Evolutionary conservation across 2,329 filamentous ascomycete species (phyloP), one percentile per base, ranked within the genome.

Genomic region (Fusarium verticillioides): DNA sequence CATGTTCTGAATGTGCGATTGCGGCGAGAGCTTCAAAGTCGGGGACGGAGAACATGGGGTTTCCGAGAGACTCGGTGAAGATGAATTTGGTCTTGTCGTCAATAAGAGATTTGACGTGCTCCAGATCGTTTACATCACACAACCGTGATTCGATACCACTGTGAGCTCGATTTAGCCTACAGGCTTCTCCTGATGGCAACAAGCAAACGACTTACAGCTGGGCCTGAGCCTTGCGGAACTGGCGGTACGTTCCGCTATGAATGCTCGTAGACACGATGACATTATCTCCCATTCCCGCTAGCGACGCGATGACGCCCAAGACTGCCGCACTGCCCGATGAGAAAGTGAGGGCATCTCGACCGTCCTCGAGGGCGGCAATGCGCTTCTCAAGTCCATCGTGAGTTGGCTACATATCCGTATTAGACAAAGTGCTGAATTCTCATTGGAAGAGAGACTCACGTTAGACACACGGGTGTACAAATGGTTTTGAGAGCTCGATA

Each of bases 21-120:
- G 52, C 37, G 6, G 52, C 37, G 26, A 56, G 52, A 28, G 19
- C 52, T 32, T 56, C 52, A n/a, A 56, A 56, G 19, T 56, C 21
- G 7, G 37, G 52, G 21, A 56, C 23, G 21, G 37, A 42, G 52
- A 56, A 56, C 52, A 56, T 56, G 36, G 37, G 52, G 26, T 56
- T 56, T 10, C 26, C 52, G 21, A 42, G 52, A 19, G 52, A 56
- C 23, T 42, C 52, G 37, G 37, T 2, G 26, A 54, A 40, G 7
- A 54, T 54, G 26, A 54, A 54, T 9, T 54, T 40, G 26, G 52
- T 32, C 4, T 1, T 32, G 26, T 32, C 36, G 15, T 54, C 26
- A 54, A 54, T 19, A 12, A 54, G 21, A 2, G 36, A 54, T 54
- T 32, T 13, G 34, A 40, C 52, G 12, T 54, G 36, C 26, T 54